Evolutionary conservation across 2,329 filamentous ascomycete species (phyloP).

Genomic region (Fusarium continuum): DNA sequence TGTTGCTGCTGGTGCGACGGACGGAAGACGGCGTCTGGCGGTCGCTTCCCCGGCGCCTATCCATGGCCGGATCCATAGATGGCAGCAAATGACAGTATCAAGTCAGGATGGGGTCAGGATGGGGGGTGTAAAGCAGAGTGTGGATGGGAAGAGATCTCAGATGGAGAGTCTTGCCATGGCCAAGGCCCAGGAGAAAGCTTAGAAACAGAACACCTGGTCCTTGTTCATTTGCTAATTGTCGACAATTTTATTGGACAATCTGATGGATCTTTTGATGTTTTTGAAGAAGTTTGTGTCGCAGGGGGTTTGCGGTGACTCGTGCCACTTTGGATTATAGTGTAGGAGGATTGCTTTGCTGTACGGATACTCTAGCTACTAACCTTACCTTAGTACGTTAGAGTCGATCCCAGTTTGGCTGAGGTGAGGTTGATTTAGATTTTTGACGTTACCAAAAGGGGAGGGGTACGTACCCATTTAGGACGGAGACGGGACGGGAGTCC

Average conservation of each 20-base stretch:
- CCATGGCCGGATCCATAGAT: constrained; percentile 24
- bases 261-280: neutral
- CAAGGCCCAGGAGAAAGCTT: neutral
- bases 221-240: neutral
- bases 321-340: constrained; percentile 22
- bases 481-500: constrained; percentile 1
- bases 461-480: constrained; percentile 14
- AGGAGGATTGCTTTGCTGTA: neutral
- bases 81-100: neutral
- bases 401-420: constrained; percentile 33
- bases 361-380: no score
- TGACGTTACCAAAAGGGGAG: neutral
- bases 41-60: constrained; percentile 10
- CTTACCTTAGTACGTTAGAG: no score
- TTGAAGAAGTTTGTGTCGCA: constrained; percentile 4
- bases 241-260: neutral
- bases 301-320: constrained; percentile 18
- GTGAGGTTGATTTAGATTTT: constrained; percentile 13
- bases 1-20: constrained; percentile 22
- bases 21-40: constrained; percentile 14
- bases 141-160: constrained; percentile 9
- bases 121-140: neutral
- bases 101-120: neutral
- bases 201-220: neutral
- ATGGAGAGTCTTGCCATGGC: constrained; percentile 26